Conservation (phyloP, 768 basidiomycete species). For the Panaeolus cyanescens region DNA sequence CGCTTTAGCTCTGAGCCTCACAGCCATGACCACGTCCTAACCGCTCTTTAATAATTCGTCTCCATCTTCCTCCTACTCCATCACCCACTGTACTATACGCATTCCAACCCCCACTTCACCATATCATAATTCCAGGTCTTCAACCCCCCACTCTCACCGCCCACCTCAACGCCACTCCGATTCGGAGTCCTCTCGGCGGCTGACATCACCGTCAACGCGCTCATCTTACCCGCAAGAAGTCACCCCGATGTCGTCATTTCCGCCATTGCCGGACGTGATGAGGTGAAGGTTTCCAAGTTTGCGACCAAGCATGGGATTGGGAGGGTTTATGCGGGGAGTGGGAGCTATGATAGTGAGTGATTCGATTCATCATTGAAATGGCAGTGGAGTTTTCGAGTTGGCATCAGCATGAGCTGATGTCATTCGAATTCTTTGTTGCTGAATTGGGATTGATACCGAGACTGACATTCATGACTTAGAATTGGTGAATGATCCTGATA, state of each 20-base stretch:
- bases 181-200: slow-evolving; percentile 49
- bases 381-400: too few species aligned
- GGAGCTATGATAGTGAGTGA: background rate
- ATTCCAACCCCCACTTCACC: too few species aligned
- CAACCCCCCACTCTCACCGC: background rate
- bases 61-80: too few species aligned
- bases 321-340: slow-evolving; percentile 45
- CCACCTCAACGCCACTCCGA: slow-evolving; percentile 16
- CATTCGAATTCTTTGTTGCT: background rate
- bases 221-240: slow-evolving; percentile 51
- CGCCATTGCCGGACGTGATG: slow-evolving; percentile 60
- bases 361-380: too few species aligned
- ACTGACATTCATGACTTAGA: slow-evolving; percentile 8
- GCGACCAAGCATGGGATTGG: slow-evolving; percentile 56
- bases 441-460: background rate
- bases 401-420: too few species aligned
- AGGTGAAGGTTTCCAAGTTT: slow-evolving; percentile 43
- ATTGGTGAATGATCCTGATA: slow-evolving; percentile 44
- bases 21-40: background rate
- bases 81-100: too few species aligned
- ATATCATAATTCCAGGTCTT: background rate
- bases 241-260: slow-evolving; percentile 58
- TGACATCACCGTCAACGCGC: slow-evolving; percentile 49
- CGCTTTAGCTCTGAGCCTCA: background rate
- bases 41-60: too few species aligned